Conservation (phyloP, 306 rosid genomes). For the Vigna angularis region DNA sequence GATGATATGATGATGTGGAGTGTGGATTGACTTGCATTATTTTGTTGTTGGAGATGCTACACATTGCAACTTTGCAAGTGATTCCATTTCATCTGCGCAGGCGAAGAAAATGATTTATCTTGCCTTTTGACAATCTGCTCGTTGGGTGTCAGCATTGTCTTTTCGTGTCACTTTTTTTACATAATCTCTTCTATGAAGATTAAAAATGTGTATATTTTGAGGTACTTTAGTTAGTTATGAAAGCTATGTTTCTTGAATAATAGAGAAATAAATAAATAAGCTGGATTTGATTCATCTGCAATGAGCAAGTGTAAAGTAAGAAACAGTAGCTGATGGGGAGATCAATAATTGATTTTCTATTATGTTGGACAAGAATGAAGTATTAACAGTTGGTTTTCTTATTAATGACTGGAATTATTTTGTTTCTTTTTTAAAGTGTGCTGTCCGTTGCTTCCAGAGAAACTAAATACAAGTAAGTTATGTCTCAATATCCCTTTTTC, state of each 20-base stretch:
- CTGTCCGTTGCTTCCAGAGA: background rate
- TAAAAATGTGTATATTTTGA: background rate
- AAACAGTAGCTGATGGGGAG: background rate
- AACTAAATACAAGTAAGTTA: background rate
- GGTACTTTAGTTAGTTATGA: background rate
- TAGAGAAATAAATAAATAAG: background rate
- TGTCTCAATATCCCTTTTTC: background rate
- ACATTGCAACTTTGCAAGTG: slow-evolving; percentile 3
- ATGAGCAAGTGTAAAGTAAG: background rate
- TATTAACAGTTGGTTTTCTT: background rate
- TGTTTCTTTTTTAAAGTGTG: background rate
- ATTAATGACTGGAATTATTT: background rate
- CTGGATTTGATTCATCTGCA: background rate
- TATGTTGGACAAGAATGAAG: background rate
- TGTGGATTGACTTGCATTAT: slow-evolving; percentile 10
- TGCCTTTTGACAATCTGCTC: background rate
- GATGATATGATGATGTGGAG: background rate
- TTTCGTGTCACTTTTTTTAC: background rate
- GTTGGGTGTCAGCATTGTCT: slow-evolving; percentile 13
- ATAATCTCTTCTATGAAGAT: background rate
- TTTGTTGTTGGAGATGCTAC: slow-evolving; percentile 2
- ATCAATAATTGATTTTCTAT: background rate
- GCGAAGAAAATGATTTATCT: background rate
- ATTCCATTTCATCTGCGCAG: background rate
- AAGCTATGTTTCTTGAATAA: background rate